Conservation (phyloP, 441 rosid species). For the Kokia cookei region DNA sequence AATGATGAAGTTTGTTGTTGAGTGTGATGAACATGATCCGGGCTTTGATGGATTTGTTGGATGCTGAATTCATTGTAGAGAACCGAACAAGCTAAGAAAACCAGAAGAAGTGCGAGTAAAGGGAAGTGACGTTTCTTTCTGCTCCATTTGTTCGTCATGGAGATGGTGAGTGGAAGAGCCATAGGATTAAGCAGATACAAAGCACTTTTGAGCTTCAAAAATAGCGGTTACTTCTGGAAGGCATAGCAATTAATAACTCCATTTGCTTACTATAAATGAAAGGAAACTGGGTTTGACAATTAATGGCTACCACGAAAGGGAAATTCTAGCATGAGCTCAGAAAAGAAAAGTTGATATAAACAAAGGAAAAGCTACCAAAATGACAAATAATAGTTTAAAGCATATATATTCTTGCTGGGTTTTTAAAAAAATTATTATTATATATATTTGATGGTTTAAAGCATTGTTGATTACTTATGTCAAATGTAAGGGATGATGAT, state of each 20-base stretch:
- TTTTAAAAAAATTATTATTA: too few species aligned
- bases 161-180: neutral
- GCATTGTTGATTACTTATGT: neutral
- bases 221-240: neutral
- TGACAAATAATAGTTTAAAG: too few species aligned
- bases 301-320: neutral
- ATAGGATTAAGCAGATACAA: neutral
- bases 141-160: constrained; percentile 61
- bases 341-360: neutral
- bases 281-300: neutral
- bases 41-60: constrained; percentile 40
- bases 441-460: neutral
- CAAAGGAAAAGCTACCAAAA: too few species aligned
- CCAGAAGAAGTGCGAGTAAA: constrained; percentile 36
- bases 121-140: constrained; percentile 63
- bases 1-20: constrained; percentile 22
- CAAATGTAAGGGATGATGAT: too few species aligned
- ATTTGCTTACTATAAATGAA: neutral
- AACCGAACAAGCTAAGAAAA: constrained; percentile 35
- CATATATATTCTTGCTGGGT: too few species aligned
- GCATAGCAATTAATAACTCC: neutral
- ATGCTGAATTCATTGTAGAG: constrained; percentile 58
- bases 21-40: constrained; percentile 18
- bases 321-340: neutral
- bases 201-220: neutral